Evolutionary conservation across 2,329 filamentous ascomycete species (phyloP).

Genomic region (Phaeomoniella chlamydospora): DNA sequence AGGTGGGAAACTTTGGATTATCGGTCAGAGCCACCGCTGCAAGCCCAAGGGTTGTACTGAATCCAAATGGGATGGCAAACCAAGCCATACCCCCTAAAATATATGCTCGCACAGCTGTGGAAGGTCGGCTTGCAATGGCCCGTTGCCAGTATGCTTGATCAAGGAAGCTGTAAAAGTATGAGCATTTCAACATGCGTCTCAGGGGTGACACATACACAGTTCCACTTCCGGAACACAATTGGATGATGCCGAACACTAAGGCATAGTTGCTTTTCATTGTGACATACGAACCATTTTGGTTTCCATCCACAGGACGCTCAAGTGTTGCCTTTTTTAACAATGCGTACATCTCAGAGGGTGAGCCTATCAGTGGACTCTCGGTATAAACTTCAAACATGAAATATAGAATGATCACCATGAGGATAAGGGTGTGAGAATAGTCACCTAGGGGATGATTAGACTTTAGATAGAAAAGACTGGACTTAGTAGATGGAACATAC

Average conservation of each 20-base stretch:
- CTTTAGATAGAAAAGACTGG: too few relatives aligned
- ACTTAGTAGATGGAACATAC: neutral
- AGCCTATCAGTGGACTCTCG: conserved; percentile 22
- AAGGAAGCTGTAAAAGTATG: too few relatives aligned
- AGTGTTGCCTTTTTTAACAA: conserved; percentile 30
- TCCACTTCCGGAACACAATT: conserved; percentile 21
- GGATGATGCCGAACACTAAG: conserved; percentile 28
- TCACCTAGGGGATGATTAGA: too few relatives aligned
- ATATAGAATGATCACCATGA: conserved; percentile 27
- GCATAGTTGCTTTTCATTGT: conserved; percentile 37
- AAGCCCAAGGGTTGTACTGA: conserved; percentile 31
- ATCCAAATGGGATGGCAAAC: conserved; percentile 33
- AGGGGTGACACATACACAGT: too few relatives aligned
- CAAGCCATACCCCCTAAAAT: conserved; percentile 29
- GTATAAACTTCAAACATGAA: conserved; percentile 15
- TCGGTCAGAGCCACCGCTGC: conserved; percentile 28
- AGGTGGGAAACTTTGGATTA: conserved; percentile 26
- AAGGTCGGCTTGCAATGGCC: conserved; percentile 25
- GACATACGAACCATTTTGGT: conserved; percentile 37
- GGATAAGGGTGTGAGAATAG: conserved; percentile 23
- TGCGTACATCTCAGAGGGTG: conserved; percentile 33
- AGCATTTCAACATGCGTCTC: too few relatives aligned
- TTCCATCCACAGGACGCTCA: conserved; percentile 33
- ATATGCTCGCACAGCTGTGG: conserved; percentile 26
- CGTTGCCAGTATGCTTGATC: conserved; percentile 32